These are phyloP conservation scores for Rhamnella rubrinervis DNA, from an alignment of 331 rosid species.

Conservation along the genomic window DNA sequence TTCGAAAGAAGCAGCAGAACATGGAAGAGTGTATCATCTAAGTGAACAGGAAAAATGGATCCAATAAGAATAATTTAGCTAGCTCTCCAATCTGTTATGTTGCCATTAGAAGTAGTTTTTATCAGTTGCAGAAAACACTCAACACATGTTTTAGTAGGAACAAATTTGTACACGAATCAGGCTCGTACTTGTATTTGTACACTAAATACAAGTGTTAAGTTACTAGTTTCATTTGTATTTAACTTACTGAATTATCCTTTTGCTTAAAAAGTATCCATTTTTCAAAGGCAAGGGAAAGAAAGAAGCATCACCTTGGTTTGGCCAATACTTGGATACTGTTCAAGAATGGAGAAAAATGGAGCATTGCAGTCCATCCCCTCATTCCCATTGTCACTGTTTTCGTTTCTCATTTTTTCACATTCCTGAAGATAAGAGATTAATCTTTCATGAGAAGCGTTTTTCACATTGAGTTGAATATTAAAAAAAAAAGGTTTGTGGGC, in stretches of 20 bases:
- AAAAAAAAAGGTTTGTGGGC: background rate
- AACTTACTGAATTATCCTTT: no score
- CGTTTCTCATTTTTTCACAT: conserved; percentile 13
- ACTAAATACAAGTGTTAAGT: no score
- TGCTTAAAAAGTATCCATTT: no score
- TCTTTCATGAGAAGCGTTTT: background rate
- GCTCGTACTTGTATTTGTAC: no score
- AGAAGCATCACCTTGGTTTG: conserved; percentile 34
- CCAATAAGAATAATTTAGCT: conserved; percentile 61
- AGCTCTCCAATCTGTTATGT: conserved; percentile 50
- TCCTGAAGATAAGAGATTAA: conserved; percentile 4
- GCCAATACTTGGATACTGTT: conserved; percentile 34
- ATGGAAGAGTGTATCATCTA: conserved; percentile 57
- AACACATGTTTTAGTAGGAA: background rate
- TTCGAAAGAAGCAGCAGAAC: conserved; percentile 63
- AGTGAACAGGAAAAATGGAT: conserved; percentile 56
- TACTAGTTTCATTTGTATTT: no score
- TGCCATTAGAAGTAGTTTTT: background rate
- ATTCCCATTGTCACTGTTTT: background rate
- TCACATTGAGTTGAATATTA: background rate
- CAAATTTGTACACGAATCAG: background rate
- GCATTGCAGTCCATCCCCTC: conserved; percentile 2
- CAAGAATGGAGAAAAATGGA: conserved; percentile 22
- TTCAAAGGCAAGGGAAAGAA: background rate
- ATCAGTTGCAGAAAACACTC: no score